Percentiles rank a stretch among this genome's conserved stretches.
phyloP scores from a whole-genome alignment of 176 grass and related monocot genomes.

The Triticum turgidum region DNA sequence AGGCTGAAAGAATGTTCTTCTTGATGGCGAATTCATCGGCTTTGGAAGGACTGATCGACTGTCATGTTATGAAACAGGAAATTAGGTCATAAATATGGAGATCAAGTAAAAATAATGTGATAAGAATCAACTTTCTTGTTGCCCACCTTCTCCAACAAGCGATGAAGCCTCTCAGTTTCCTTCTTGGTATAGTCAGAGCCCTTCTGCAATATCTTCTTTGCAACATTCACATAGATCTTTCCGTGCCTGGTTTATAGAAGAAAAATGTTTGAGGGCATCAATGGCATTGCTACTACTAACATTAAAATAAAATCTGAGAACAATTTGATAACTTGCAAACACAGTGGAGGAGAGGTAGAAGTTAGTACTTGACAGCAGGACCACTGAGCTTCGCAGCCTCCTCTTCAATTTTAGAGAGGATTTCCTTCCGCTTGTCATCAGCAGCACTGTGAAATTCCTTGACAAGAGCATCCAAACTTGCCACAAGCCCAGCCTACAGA shows the following conservation, averaged over 20 bases:
- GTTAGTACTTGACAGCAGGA: slow-evolving; percentile 71
- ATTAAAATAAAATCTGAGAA: not conserved
- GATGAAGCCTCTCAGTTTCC: slow-evolving; percentile 86
- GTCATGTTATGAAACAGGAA: slow-evolving; percentile 18
- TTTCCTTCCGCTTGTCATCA: slow-evolving; percentile 61
- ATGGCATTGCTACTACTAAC: not conserved
- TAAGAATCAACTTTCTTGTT: not conserved
- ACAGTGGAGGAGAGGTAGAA: not conserved
- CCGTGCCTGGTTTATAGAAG: slow-evolving; percentile 54
- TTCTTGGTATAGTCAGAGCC: slow-evolving; percentile 75
- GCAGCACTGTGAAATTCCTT: slow-evolving; percentile 74
- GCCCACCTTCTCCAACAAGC: slow-evolving; percentile 77
- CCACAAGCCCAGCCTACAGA: slow-evolving; percentile 75
- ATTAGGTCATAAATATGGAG: slow-evolving; percentile 9
- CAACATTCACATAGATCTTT: slow-evolving; percentile 77
- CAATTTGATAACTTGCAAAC: not conserved
- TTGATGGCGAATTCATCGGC: slow-evolving; percentile 92
- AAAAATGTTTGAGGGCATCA: not conserved
- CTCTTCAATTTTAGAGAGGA: slow-evolving; percentile 77
- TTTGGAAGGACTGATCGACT: slow-evolving; percentile 84
- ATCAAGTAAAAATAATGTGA: not conserved
- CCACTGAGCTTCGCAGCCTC: slow-evolving; percentile 89
- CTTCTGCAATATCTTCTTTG: slow-evolving; percentile 75
- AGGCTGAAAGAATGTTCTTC: slow-evolving; percentile 91
- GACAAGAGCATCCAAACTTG: slow-evolving; percentile 68